Base-by-base conservation (phyloP, 2,329 filamentous ascomycete genomes). In the Exophiala xenobiotica region DNA sequence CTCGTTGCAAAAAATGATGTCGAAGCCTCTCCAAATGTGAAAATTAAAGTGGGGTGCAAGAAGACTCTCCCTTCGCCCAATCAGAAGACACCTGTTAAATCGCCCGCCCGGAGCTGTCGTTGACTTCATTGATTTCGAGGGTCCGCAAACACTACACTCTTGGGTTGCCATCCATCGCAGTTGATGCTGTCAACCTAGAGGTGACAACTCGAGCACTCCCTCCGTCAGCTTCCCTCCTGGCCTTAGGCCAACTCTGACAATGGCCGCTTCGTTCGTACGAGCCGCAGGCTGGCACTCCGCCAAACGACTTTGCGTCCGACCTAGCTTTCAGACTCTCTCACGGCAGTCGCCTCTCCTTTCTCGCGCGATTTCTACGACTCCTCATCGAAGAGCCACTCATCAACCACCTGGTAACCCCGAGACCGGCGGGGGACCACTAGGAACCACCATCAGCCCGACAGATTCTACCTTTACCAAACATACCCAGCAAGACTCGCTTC, bases 201-300 rank as follows among this genome's bases (percentile, higher is more conserved):
- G 48, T 42, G 43, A 53, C 27, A 47, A 14, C 49, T 49, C 42
- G 42, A 46, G 11, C 14, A 47, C 35, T 47, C 38, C 37, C 39
- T 19, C 43, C 38, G 43, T 29, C 40, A 54, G 45, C 43, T 47
- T 42, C 20, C 37, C 53, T 29, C 53, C 41, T 53, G 55, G 55
- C 57, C 54, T 56, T 53, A 48, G 61, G 65, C 59, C 63, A 62
- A 56, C 43, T 26, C 60, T 54, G 67, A 72, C 65, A 69, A 85
- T 86, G 82, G 78, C 81, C 70, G 79, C 78, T 61, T 74, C 79
- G 46, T 75, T 85, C 68, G 74, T 78, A 66, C 80, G 82, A 67
- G 72, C 83, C 61, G 78, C 78, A 69, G 73, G 77, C 70, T 26
- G 51, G 44, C 77, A 77, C 70, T 74, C 78, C 68, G 75, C 79